Conservation (phyloP, 192 early-diverging fungal genomes). For the Helicostylum pulchrum region DNA sequence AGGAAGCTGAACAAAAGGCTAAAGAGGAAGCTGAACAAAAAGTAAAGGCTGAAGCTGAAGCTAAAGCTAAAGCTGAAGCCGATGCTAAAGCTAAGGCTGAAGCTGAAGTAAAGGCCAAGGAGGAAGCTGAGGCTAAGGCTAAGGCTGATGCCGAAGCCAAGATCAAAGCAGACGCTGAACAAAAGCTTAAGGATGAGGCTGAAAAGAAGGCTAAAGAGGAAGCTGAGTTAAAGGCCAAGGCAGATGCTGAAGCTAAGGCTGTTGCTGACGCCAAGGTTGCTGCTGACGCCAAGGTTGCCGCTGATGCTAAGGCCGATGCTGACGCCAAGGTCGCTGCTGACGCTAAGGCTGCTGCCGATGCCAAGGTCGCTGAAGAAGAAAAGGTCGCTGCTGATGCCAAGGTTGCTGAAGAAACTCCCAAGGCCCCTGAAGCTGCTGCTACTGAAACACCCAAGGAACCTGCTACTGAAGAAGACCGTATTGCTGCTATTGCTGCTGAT, state of each 20-base stretch:
- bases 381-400: conserved; percentile 19
- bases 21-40: conserved; percentile 22
- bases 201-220: conserved; percentile 25
- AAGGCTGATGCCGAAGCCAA: conserved; percentile 23
- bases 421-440: conserved; percentile 13
- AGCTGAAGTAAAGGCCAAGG: conserved; percentile 6
- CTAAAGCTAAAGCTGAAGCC: conserved; percentile 13
- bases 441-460: not conserved
- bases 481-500: conserved; percentile 27
- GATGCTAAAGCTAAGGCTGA: conserved; percentile 22
- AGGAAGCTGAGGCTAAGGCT: conserved; percentile 12
- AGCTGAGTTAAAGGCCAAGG: conserved; percentile 3
- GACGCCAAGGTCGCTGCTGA: conserved; percentile 10
- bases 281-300: not conserved
- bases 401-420: conserved; percentile 3
- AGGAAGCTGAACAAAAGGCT: conserved; percentile 13
- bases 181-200: conserved; percentile 17
- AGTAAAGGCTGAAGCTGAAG: conserved; percentile 19
- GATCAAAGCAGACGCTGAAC: not conserved
- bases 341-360: conserved; percentile 10
- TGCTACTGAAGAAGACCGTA: conserved; percentile 19
- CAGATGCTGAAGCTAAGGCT: not conserved
- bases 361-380: conserved; percentile 32
- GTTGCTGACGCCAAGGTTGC: conserved; percentile 6
- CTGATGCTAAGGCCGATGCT: conserved; percentile 4